These are phyloP conservation scores for Sugiyamaella lignohabitans DNA, from an alignment of 805 yeast genomes.

Conservation along the genomic window DNA sequence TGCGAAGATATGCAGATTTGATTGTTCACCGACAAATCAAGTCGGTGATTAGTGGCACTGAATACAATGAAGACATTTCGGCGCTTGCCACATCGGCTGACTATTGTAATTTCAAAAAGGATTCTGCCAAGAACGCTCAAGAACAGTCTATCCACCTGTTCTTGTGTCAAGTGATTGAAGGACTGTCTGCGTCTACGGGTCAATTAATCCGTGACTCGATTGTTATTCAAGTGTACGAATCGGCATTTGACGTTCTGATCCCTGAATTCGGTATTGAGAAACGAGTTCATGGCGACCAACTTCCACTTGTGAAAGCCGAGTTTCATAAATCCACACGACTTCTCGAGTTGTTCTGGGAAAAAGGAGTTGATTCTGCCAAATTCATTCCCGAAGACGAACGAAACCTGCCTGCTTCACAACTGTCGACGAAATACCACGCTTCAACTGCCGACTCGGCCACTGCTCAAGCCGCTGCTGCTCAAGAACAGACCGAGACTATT, in stretches of 20 bases:
- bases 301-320: constrained; percentile 88
- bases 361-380: constrained; percentile 86
- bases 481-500: constrained; percentile 23
- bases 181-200: constrained; percentile 55
- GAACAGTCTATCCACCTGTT: constrained; percentile 88
- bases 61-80: constrained; percentile 34
- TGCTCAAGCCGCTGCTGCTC: constrained; percentile 50
- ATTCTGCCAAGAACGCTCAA: constrained; percentile 88
- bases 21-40: constrained; percentile 91
- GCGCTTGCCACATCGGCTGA: constrained; percentile 78
- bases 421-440: constrained; percentile 54
- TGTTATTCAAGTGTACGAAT: constrained; percentile 88
- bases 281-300: constrained; percentile 94
- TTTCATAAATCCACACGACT: constrained; percentile 62
- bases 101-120: constrained; percentile 91
- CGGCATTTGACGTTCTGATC: constrained; percentile 86
- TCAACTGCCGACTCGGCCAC: constrained; percentile 62
- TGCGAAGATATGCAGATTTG: constrained; percentile 85
- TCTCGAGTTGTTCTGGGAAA: constrained; percentile 87
- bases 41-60: constrained; percentile 41
- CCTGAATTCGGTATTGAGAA: constrained; percentile 95
- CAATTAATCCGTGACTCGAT: constrained; percentile 85
- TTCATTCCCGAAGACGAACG: constrained; percentile 87
- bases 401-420: constrained; percentile 56
- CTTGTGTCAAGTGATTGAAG: constrained; percentile 76